Percentiles rank a stretch among this genome's conserved stretches.
These are phyloP conservation scores for Ceratocystis colombiana DNA, from an alignment of 2,329 filamentous ascomycete genomes.

Conservation along the genomic window DNA sequence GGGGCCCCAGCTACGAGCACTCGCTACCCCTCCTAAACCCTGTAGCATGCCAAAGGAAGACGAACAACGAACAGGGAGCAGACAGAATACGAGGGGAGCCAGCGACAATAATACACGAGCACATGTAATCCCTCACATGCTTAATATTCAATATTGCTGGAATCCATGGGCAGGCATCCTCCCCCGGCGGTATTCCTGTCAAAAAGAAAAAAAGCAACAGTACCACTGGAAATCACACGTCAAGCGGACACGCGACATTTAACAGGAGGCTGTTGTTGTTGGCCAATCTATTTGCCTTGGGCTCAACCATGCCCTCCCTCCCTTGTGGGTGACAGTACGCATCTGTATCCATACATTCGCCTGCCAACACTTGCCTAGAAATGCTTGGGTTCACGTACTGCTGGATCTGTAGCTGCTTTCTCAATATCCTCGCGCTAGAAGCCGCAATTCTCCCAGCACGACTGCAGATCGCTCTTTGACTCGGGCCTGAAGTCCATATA, in stretches of 20 bases:
- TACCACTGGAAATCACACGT: not conserved
- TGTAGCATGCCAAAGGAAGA: not conserved
- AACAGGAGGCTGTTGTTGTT: not conserved
- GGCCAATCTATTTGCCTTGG: not conserved
- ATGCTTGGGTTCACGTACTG: too few relatives aligned
- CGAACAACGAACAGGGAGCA: not conserved
- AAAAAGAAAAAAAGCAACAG: not conserved
- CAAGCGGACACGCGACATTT: not conserved
- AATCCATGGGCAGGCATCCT: not conserved
- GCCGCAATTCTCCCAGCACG: not conserved
- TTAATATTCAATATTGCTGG: not conserved
- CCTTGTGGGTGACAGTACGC: not conserved
- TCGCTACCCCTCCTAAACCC: not conserved
- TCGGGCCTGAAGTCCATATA: not conserved
- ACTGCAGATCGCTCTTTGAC: not conserved
- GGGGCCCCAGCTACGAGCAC: too few relatives aligned
- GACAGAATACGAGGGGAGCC: not conserved
- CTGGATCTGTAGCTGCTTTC: too few relatives aligned
- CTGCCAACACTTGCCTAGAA: too few relatives aligned
- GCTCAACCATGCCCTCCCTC: not conserved
- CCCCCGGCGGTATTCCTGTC: not conserved
- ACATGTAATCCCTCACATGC: not conserved
- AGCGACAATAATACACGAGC: not conserved
- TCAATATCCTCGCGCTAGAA: not conserved
- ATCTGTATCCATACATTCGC: not conserved